A percentile compares a stretch with the other conserved stretches of the same genome.
Conservation (phyloP, 768 basidiomycete species). For the Boletus bicolor region DNA sequence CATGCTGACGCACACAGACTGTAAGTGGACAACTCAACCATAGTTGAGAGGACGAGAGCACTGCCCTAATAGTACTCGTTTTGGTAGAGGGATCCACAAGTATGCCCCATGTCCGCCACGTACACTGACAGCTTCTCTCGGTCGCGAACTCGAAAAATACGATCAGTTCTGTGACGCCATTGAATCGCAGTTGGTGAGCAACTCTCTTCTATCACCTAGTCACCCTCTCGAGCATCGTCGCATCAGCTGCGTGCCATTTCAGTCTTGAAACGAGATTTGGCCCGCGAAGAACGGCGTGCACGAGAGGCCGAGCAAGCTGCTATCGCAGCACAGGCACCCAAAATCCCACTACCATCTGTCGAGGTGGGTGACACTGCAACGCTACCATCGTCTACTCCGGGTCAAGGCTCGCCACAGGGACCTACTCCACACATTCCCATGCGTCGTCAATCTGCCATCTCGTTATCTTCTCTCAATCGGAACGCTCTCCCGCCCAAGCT, state of each 20-base stretch:
- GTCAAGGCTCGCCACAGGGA: constrained; percentile 35
- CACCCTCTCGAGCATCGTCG: background rate
- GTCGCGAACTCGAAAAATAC: constrained; percentile 73
- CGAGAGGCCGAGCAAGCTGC: constrained; percentile 42
- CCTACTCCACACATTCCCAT: constrained; percentile 31
- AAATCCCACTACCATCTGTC: constrained; percentile 23
- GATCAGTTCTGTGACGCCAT: constrained; percentile 78
- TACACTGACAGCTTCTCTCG: constrained; percentile 60
- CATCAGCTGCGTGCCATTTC: constrained; percentile 66
- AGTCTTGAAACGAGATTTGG: constrained; percentile 67
- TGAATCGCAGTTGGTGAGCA: constrained; percentile 64
- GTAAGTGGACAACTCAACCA: constrained; percentile 38
- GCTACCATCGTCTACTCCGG: constrained; percentile 30
- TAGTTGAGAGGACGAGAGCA: background rate
- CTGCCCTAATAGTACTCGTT: background rate
- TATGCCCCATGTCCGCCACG: constrained; percentile 61
- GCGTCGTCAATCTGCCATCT: constrained; percentile 73
- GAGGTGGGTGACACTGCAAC: constrained; percentile 18
- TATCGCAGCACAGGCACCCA: constrained; percentile 32
- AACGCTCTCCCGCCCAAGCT: constrained; percentile 70
- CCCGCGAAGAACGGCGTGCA: constrained; percentile 55
- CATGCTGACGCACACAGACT: constrained; percentile 62
- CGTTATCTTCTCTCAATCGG: constrained; percentile 75
- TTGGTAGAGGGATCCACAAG: constrained; percentile 51
- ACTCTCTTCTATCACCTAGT: background rate